Evolutionary conservation across 2,329 filamentous ascomycete species (phyloP), one percentile per base, ranked within the genome.

Genomic region (Aspergillus sp.): DNA sequence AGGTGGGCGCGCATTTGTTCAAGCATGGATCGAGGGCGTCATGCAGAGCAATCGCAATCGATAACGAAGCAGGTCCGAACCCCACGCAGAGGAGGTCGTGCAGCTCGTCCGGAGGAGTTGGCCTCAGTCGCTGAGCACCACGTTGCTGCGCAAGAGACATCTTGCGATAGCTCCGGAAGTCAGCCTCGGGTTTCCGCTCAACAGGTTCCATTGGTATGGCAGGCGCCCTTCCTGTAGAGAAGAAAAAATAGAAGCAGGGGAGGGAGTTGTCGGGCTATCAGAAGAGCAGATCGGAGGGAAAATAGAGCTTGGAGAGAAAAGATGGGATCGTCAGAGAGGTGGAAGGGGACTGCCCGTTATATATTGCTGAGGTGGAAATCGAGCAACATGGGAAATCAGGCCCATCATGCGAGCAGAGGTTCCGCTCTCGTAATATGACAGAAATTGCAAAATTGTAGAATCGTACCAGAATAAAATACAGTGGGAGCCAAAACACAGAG

Each of bases 61-160:
- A 89, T 37, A 98, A 82, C 59, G 91, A 95, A 27, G 93, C 93
- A 19, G 93, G 93, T 7, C 93, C 93, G 71, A 98, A 98, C 23
- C 93, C 93, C 56, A 96, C 86, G 74, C 92, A 96, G 65, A 98
- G 80, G 53, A 98, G 81, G 73, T 98, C 93, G 72, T 93, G 88
- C 33, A 91, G 78, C 50, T 90, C 84, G 62, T 88, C 83, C 53
- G 82, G 73, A 25, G 81, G 76, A 3, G 83, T 80, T n/a, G 82
- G 76, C 52, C 74, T 78, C 15, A 89, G 76, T 58, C 79, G 75
- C 11, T 81, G 82, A 56, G 63, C 52, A 17, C 60, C 58, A 40
- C 62, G 58, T 44, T 70, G 64, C 19, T 70, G 65, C 9, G 61
- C 48, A 48, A 62, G 60, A 41, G 66, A 59, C 59, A 68, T 65